A percentile compares a stretch with the other conserved stretches of the same genome.
Conservation (phyloP, 768 basidiomycete genomes). For the Agaricus subrufescens region DNA sequence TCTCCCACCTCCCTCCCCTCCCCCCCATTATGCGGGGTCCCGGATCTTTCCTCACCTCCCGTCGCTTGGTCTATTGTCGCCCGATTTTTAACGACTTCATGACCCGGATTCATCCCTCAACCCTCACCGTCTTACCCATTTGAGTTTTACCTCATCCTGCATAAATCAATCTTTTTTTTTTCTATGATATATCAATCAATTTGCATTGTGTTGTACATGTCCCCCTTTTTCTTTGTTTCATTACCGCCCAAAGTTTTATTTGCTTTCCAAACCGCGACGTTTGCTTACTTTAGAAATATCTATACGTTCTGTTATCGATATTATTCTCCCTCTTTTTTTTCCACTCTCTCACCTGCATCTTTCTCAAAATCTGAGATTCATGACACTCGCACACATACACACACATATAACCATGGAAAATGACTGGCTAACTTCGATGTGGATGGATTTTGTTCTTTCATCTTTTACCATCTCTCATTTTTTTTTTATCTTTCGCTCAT, state of each 20-base stretch:
- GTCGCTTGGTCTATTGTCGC: too few species aligned
- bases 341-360: background rate
- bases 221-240: conserved; percentile 8
- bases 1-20: background rate
- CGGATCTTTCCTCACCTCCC: too few species aligned
- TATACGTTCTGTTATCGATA: conserved; percentile 10
- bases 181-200: background rate
- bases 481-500: too few species aligned
- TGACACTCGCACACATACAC: background rate
- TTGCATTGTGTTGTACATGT: conserved; percentile 14
- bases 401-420: too few species aligned
- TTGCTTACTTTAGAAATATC: conserved; percentile 9
- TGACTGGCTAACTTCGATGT: background rate
- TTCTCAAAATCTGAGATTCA: conserved; percentile 4
- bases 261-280: background rate
- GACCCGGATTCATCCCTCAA: too few species aligned
- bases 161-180: background rate
- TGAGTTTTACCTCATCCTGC: conserved; percentile 3
- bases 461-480: background rate
- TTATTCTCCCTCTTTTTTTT: background rate
- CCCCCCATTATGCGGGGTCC: too few species aligned
- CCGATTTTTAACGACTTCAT: too few species aligned
- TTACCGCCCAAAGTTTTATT: background rate
- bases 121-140: background rate
- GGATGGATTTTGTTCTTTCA: conserved; percentile 12